Conservation (phyloP, 225 moss, liverwort and hornwort genomes). For the Rhytidiadelphus loreus region DNA sequence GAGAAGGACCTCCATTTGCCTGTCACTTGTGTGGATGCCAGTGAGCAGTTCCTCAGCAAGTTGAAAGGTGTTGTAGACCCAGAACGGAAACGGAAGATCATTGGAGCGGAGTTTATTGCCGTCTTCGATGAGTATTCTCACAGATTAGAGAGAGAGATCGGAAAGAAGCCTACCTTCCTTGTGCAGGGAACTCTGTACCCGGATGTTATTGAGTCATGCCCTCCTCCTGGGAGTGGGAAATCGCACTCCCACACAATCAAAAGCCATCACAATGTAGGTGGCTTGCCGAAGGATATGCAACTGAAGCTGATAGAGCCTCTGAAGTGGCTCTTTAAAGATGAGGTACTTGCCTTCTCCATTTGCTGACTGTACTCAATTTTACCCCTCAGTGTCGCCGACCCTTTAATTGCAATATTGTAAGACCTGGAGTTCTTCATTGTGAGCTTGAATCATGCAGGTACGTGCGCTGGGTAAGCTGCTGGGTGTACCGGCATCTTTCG, state of each 20-base stretch:
- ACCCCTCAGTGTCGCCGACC: not conserved
- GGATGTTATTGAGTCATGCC: conserved; percentile 90
- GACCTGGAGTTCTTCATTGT: not conserved
- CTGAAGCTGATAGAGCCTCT: conserved; percentile 80
- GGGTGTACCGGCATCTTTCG: conserved; percentile 58
- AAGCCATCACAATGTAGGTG: conserved; percentile 93
- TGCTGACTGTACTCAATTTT: not conserved
- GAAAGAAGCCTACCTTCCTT: conserved; percentile 58
- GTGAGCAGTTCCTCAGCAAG: conserved; percentile 63
- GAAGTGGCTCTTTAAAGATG: conserved; percentile 92
- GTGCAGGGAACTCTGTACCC: conserved; percentile 85
- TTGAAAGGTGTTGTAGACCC: conserved; percentile 77
- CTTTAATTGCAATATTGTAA: not conserved
- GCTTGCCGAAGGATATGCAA: conserved; percentile 73
- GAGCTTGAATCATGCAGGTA: conserved; percentile 30
- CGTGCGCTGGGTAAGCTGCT: conserved; percentile 68
- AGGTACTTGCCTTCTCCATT: conserved; percentile 23
- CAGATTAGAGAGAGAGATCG: conserved; percentile 49
- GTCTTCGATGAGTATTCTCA: conserved; percentile 73
- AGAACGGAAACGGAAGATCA: conserved; percentile 74
- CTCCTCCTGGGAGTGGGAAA: conserved; percentile 87
- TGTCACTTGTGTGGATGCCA: conserved; percentile 72
- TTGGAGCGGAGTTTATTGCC: conserved; percentile 82
- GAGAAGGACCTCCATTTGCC: conserved; percentile 71
- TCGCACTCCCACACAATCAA: conserved; percentile 88